These are phyloP conservation scores for Hibiscus trionum DNA, from an alignment of 345 rosid species.

Conservation along the genomic window DNA sequence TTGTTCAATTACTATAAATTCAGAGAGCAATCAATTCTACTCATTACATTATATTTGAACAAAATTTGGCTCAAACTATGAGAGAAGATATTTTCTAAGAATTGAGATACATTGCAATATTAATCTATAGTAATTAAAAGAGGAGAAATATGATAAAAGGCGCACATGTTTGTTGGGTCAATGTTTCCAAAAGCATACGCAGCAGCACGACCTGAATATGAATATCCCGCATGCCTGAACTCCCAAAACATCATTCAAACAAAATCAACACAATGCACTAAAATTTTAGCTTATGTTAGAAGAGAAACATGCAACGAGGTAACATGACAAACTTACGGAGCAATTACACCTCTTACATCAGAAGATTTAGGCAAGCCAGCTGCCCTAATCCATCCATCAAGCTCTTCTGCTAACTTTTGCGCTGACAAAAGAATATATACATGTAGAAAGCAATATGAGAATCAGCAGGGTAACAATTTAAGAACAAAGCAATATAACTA, in stretches of 20 bases:
- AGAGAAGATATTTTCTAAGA: not conserved
- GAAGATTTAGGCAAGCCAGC: conserved; percentile 63
- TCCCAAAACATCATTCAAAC: conserved; percentile 6
- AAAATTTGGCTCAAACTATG: conserved; percentile 8
- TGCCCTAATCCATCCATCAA: conserved; percentile 73
- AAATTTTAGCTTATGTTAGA: not conserved
- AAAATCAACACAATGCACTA: not conserved
- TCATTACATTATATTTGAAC: not conserved
- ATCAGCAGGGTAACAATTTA: not conserved
- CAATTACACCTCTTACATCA: conserved; percentile 87
- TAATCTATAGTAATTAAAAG: not conserved
- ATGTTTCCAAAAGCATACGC: conserved; percentile 96
- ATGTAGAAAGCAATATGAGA: not conserved
- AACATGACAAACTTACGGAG: conserved; percentile 55
- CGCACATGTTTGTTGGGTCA: conserved; percentile 78
- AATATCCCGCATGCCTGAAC: conserved; percentile 89
- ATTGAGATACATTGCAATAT: not conserved
- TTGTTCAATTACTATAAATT: not conserved
- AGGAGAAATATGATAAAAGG: not conserved
- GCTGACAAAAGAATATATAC: conserved; percentile 30
- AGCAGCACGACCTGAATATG: conserved; percentile 92
- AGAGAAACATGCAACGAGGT: not conserved
- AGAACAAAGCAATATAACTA: not conserved
- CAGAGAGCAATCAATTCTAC: not conserved
- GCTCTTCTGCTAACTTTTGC: conserved; percentile 58